Conservation (phyloP, 306 rosid species). For the Dalbergia cochinchinensis region DNA sequence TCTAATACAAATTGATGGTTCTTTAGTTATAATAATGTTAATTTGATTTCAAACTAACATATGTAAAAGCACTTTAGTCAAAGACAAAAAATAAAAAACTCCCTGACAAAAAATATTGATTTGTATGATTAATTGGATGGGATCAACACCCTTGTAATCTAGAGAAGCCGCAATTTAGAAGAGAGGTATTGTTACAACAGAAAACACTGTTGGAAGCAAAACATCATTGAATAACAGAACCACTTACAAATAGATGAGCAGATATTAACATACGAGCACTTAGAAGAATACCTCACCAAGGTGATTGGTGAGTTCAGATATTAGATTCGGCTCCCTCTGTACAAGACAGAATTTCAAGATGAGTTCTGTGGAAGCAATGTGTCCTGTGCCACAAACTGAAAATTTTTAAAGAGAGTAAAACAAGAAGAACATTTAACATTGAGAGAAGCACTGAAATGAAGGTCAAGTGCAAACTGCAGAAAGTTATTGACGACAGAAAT, state of each 20-base stretch:
- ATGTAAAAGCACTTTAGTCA: too few relatives aligned
- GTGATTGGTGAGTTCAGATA: constrained; percentile 43
- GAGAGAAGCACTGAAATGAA: background rate
- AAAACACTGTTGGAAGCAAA: background rate
- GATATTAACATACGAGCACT: background rate
- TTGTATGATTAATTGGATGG: too few relatives aligned
- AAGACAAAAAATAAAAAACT: too few relatives aligned
- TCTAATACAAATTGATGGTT: too few relatives aligned
- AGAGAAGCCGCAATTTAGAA: background rate
- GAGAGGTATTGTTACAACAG: background rate
- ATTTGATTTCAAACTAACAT: too few relatives aligned
- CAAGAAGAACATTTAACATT: background rate
- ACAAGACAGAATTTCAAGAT: constrained; percentile 66
- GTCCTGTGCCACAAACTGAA: constrained; percentile 62
- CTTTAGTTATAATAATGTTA: too few relatives aligned
- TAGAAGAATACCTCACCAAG: background rate
- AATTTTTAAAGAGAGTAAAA: background rate
- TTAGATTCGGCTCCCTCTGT: constrained; percentile 57
- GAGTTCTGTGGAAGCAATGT: constrained; percentile 83
- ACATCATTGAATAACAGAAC: background rate
- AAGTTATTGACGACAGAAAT: constrained; percentile 1
- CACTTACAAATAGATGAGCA: background rate
- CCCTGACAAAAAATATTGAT: too few relatives aligned
- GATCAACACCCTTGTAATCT: too few relatives aligned
- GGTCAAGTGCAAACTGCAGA: background rate